Base-by-base conservation (phyloP, 805 yeast genomes). In the Saccharomycopsis lassenensis region DNA sequence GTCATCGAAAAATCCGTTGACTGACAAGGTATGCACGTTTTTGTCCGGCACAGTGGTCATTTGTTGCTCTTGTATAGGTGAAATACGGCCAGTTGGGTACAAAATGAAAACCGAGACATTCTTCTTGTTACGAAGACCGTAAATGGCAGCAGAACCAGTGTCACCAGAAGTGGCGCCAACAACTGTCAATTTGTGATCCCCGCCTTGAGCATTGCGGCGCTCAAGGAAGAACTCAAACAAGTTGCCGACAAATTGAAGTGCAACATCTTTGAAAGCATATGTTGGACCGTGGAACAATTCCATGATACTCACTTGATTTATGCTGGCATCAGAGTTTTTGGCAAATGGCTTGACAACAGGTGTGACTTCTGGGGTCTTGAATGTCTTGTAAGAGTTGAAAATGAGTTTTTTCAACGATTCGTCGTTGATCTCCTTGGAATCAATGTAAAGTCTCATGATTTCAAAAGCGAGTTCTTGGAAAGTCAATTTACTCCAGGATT, bases 161-260 rank as follows among this genome's bases (percentile, higher is more conserved):
- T 91, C 99, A 54, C 99, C 99, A 31, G 94, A 81, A 19, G 99
- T 91, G 29, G 99, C 99, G 53, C 99, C 99, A 40, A 91, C 95
- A 47, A 91, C 97, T 25, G 99, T 91, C 52, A 91, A 67, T 41
- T 73, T 71, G 49, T 85, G 91, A 56, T 89, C 71, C 47, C 70
- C 67, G 41, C 68, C 69, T 35, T 52, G 55, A 5, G 63, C 60
- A 53, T 91, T 91, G 50, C 73, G 71, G 59, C 95, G 78, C 41
- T 69, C 64, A 50, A 91, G 65, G 61, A 91, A 91, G 61, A 71
- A 91, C 61, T 91, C 99, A 58, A 91, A 91, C 48, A 91, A 66
- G 64, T 91, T 91, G 49, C 99, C 99, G 33, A 91, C 93, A 58
- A 91, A 89, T 59, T 91, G 99, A 54, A 91, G 70, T 4, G 99